phyloP scores from a whole-genome alignment of 805 yeast genomes.

The Yarrowia osloensis region DNA sequence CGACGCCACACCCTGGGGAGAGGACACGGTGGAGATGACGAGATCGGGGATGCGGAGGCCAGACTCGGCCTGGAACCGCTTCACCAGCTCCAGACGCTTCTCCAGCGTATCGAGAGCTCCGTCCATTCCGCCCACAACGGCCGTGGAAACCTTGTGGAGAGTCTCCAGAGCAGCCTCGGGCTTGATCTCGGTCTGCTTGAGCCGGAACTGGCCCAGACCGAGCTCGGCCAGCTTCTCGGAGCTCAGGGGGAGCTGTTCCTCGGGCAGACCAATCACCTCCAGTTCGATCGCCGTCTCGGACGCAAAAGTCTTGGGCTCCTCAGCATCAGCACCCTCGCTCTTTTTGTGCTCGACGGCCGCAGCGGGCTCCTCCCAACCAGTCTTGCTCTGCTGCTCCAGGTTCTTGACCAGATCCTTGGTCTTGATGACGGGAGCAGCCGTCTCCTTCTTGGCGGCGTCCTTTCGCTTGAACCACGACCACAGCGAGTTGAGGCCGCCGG shows the following conservation, averaged over 20 bases:
- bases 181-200: slow-evolving; percentile 32
- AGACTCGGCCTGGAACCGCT: slow-evolving; percentile 51
- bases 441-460: slow-evolving; percentile 7
- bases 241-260: slow-evolving; percentile 32
- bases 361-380: slow-evolving; percentile 28
- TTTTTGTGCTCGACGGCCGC: background rate
- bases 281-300: slow-evolving; percentile 31
- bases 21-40: slow-evolving; percentile 48
- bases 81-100: slow-evolving; percentile 53
- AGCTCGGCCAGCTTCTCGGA: slow-evolving; percentile 2
- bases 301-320: background rate
- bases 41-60: slow-evolving; percentile 59
- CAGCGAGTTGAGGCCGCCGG: slow-evolving; percentile 18
- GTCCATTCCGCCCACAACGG: background rate
- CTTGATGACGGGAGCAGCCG: slow-evolving; percentile 31
- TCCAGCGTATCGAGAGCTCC: slow-evolving; percentile 43
- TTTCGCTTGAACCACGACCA: slow-evolving; percentile 30
- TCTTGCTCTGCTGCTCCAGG: slow-evolving; percentile 27
- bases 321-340: background rate
- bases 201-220: background rate
- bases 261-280: slow-evolving; percentile 37
- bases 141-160: background rate
- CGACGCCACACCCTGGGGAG: slow-evolving; percentile 45
- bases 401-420: slow-evolving; percentile 36
- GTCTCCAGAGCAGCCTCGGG: slow-evolving; percentile 8